These are phyloP conservation scores for Blastobotrys arbuscula DNA, from an alignment of 1,139 yeast genomes.

Conservation along the genomic window DNA sequence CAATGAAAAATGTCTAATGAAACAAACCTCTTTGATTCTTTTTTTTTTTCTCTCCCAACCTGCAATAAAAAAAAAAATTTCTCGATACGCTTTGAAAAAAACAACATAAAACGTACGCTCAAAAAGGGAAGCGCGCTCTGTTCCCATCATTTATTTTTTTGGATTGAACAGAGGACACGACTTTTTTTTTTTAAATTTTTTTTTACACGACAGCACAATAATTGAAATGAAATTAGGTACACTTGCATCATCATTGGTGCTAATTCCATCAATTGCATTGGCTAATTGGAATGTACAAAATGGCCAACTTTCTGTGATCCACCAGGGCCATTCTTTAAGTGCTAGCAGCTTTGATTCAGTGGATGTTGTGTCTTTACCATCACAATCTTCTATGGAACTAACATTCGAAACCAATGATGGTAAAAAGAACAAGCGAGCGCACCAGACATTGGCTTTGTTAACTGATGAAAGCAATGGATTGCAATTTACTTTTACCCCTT, in stretches of 20 bases:
- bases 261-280: constrained; percentile 17
- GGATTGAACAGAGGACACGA: too few species aligned
- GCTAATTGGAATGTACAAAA: constrained; percentile 27
- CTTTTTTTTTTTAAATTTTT: neutral
- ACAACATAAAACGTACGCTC: too few species aligned
- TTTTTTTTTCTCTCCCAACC: neutral
- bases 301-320: constrained; percentile 34
- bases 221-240: neutral
- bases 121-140: too few species aligned
- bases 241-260: neutral
- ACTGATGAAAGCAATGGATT: constrained; percentile 23
- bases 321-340: constrained; percentile 11
- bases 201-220: neutral
- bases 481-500: constrained; percentile 25
- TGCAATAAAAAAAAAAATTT: neutral
- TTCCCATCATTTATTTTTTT: too few species aligned
- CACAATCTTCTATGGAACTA: constrained; percentile 20
- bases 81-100: too few species aligned
- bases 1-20: neutral
- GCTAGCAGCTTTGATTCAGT: constrained; percentile 3
- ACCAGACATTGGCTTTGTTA: constrained; percentile 28
- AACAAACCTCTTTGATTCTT: neutral
- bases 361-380: constrained; percentile 11
- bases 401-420: constrained; percentile 23
- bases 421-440: constrained; percentile 24